Evolutionary conservation across 2,329 filamentous ascomycete species (phyloP), one percentile per base, ranked within the genome.

Genomic region (Didymella glomerata): DNA sequence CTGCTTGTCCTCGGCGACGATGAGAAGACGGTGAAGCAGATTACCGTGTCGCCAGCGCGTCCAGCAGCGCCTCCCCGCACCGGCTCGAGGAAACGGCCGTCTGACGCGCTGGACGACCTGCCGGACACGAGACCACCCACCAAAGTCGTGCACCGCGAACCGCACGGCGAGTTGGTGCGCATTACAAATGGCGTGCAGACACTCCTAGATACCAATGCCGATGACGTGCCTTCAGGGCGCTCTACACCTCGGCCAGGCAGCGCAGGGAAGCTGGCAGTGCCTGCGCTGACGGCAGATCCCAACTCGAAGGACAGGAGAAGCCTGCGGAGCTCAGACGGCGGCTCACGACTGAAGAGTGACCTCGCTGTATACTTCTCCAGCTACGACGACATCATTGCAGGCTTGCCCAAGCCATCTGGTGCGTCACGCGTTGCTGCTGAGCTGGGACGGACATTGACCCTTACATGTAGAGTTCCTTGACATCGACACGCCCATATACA

Each of bases 341-440:
- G 90, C 11, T 89, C 89, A 50, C 85, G 92, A 68, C 89, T 93
- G 79, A 97, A 96, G 83, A 97, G 93, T 78, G 93, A 97, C 73
- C 84, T 98, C 61, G 89, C 93, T 36, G 86, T 88, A 47, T 98
- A 97, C 79, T 97, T 98, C 73, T 88, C 91, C 51, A 93, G 96
- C 72, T 98, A 97, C 77, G 93, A 97, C 78, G 92, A 96, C 75
- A 86, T 97, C 66, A 92, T 98, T 79, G 93, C 91, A 62, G 91
- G 96, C 73, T 89, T 92, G 63, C 86, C 88, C 38, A 90, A 90
- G 69, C 89, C 93, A 78, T 83, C 89, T 68, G 89, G 93, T 93
- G 84, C 76, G 67, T 67, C 67, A 9, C 48, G 58, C 42, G 62
- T 68, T 41, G 62, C 18, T 68, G 18, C 53, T 60, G 9, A 49